Conservation (phyloP, 768 basidiomycete species). For the Tubosaeta brunneosetosa region DNA sequence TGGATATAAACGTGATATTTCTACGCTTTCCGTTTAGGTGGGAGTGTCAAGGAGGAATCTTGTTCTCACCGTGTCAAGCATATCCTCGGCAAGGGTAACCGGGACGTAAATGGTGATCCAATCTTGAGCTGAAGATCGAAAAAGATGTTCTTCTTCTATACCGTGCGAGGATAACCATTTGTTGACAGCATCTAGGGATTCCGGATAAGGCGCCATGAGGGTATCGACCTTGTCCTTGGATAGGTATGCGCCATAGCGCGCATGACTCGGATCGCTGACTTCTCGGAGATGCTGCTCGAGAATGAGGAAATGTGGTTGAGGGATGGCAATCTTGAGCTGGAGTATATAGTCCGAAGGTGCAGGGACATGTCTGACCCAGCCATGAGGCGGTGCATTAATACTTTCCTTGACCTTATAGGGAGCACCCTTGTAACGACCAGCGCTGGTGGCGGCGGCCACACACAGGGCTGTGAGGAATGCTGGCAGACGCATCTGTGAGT, state of each 20-base stretch:
- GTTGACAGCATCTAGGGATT: conserved; percentile 50
- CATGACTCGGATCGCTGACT: conserved; percentile 53
- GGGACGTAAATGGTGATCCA: conserved; percentile 63
- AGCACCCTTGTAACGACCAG: background rate
- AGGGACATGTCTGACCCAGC: conserved; percentile 43
- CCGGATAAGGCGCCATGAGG: conserved; percentile 53
- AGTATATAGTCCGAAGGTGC: conserved; percentile 46
- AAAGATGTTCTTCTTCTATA: conserved; percentile 41
- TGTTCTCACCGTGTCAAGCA: conserved; percentile 60
- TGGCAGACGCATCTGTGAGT: conserved; percentile 10
- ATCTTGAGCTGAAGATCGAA: conserved; percentile 60
- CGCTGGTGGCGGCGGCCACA: conserved; percentile 7
- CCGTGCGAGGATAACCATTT: conserved; percentile 61
- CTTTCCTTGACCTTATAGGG: conserved; percentile 45
- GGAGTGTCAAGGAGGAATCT: background rate
- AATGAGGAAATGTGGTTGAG: conserved; percentile 45
- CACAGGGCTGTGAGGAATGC: conserved; percentile 9
- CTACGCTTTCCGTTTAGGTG: no score
- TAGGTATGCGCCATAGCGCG: conserved; percentile 10
- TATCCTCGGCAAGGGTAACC: conserved; percentile 56
- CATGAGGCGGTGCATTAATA: conserved; percentile 38
- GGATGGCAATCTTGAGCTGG: conserved; percentile 55
- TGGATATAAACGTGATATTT: no score
- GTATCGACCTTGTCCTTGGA: conserved; percentile 63
- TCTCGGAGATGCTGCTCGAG: conserved; percentile 52